phyloP scores from a whole-genome alignment of 768 basidiomycete genomes.

The Chiua virens region DNA sequence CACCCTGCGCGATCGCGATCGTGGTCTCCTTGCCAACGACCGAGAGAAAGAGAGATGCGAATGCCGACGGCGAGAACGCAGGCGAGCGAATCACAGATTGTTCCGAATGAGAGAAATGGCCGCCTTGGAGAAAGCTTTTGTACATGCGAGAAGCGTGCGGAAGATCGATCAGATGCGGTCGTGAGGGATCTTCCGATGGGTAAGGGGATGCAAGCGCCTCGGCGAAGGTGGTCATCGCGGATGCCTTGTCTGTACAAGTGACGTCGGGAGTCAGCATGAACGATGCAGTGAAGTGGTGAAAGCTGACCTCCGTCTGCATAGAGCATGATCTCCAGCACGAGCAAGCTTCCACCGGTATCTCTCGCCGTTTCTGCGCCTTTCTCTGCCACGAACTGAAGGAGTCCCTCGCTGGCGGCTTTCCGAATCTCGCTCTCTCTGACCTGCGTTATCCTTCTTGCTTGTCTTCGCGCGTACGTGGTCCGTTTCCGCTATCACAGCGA shows the following conservation, averaged over 20 bases:
- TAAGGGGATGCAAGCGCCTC: constrained; percentile 54
- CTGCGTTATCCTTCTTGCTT: constrained; percentile 76
- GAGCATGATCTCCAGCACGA: constrained; percentile 81
- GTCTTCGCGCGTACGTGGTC: constrained; percentile 67
- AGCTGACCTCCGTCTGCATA: constrained; percentile 78
- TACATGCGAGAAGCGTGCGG: constrained; percentile 82
- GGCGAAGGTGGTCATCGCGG: constrained; percentile 61
- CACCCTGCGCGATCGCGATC: constrained; percentile 54
- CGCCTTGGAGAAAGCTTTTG: constrained; percentile 89
- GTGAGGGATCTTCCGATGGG: constrained; percentile 48
- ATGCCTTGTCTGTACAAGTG: constrained; percentile 61
- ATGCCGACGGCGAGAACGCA: constrained; percentile 56
- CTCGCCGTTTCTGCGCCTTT: constrained; percentile 61
- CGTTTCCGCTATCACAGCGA: constrained; percentile 68
- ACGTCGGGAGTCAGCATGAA: neutral
- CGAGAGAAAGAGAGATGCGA: constrained; percentile 59
- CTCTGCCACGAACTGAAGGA: constrained; percentile 69
- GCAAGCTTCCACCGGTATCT: constrained; percentile 78
- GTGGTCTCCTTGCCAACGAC: constrained; percentile 52
- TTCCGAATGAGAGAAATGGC: constrained; percentile 73
- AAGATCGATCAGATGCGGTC: constrained; percentile 73
- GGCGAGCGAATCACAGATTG: constrained; percentile 51
- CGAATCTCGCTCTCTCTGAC: constrained; percentile 70
- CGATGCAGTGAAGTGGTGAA: constrained; percentile 7
- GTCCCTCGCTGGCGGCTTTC: constrained; percentile 66